phyloP scores from a whole-genome alignment of 75 land plant genomes.

The Adiantum capillusveneris region DNA sequence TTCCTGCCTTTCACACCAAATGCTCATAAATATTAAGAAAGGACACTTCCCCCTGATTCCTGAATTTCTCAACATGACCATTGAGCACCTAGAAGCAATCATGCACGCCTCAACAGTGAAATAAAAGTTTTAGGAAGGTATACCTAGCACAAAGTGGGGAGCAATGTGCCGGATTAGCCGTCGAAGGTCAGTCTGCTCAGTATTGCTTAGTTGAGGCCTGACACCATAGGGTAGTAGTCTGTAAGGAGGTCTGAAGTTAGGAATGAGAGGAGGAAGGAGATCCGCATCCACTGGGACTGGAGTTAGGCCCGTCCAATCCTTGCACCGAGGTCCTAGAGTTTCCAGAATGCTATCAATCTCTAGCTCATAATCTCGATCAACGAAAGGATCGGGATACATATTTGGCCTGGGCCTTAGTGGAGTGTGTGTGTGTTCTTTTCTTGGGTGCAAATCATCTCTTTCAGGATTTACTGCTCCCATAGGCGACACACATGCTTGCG shows the following conservation, averaged over 20 bases:
- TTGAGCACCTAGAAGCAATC: no score
- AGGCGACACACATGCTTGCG: background rate
- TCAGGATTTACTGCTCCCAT: slow-evolving; percentile 4
- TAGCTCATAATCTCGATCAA: slow-evolving; percentile 30
- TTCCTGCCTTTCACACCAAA: slow-evolving; percentile 56
- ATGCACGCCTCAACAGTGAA: no score
- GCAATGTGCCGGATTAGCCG: slow-evolving; percentile 68
- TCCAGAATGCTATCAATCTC: slow-evolving; percentile 56
- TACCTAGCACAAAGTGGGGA: slow-evolving; percentile 93
- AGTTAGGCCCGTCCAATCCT: slow-evolving; percentile 85
- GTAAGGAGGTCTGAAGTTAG: slow-evolving; percentile 68
- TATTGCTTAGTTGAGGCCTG: slow-evolving; percentile 51
- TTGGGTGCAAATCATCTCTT: background rate
- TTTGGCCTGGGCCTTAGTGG: background rate
- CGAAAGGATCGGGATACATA: slow-evolving; percentile 6
- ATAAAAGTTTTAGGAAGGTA: slow-evolving; percentile 2
- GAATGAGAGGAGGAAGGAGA: slow-evolving; percentile 51
- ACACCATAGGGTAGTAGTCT: slow-evolving; percentile 88
- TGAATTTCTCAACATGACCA: no score
- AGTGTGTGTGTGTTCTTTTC: background rate
- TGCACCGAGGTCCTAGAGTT: slow-evolving; percentile 86
- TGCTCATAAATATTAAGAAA: slow-evolving; percentile 1
- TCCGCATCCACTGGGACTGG: slow-evolving; percentile 93
- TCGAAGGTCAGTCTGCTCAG: slow-evolving; percentile 74
- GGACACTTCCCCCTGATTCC: no score